A percentile compares a stretch with the other conserved stretches of the same genome.
These are phyloP conservation scores for Fusarium guadeloupense DNA, from an alignment of 2,329 filamentous ascomycete species.

Conservation along the genomic window DNA sequence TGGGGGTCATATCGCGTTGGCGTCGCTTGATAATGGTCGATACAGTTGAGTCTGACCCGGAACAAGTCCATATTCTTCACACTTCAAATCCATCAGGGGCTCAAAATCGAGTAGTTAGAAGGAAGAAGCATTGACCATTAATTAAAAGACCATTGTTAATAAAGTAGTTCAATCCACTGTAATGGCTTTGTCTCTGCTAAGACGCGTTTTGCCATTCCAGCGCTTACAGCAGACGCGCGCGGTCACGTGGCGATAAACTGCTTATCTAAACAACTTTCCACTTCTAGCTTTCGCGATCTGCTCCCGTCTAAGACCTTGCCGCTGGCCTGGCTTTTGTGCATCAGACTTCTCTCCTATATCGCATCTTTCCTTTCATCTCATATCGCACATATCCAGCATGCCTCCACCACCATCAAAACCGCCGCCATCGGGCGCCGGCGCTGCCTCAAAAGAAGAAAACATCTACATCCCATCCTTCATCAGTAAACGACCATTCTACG, in stretches of 20 bases:
- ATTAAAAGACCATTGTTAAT: background rate
- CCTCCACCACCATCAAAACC: slow-evolving; percentile 48
- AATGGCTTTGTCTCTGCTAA: background rate
- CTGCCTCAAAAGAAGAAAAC: slow-evolving; percentile 85
- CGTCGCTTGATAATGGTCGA: slow-evolving; percentile 89
- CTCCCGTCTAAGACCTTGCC: background rate
- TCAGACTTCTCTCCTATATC: background rate
- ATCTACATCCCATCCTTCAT: slow-evolving; percentile 99
- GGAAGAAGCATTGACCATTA: background rate
- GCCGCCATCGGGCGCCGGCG: slow-evolving; percentile 49
- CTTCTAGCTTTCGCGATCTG: slow-evolving; percentile 4
- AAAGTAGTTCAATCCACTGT: background rate
- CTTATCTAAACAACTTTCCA: slow-evolving; percentile 31
- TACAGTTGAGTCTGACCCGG: slow-evolving; percentile 90
- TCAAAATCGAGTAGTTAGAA: background rate
- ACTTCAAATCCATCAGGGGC: slow-evolving; percentile 31
- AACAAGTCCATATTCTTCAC: slow-evolving; percentile 69
- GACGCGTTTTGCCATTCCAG: slow-evolving; percentile 22
- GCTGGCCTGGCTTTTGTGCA: background rate
- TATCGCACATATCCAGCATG: background rate
- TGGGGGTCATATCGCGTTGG: slow-evolving; percentile 84
- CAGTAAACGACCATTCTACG: slow-evolving; percentile 96
- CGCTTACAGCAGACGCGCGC: slow-evolving; percentile 2
- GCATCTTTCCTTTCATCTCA: background rate
- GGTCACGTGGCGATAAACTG: slow-evolving; percentile 33